phyloP scores from a whole-genome alignment of 345 rosid species.

The Aegle marmelos region DNA sequence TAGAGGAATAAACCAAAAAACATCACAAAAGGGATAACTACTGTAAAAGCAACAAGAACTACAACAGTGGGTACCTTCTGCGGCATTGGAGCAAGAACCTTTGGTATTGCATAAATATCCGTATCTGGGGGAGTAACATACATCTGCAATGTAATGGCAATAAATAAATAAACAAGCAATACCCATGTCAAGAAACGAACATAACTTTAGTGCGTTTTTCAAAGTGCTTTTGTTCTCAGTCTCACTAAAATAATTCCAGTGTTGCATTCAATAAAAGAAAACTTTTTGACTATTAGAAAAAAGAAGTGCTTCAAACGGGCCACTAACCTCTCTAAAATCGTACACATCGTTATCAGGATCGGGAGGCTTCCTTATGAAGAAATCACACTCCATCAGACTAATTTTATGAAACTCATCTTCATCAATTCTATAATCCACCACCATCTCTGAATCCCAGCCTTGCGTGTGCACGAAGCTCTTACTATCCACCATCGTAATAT shows the following conservation, averaged over 20 bases:
- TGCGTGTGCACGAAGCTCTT: slow-evolving; percentile 70
- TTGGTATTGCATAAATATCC: slow-evolving; percentile 82
- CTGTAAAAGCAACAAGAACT: neutral
- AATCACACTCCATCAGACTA: slow-evolving; percentile 81
- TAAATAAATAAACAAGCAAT: neutral
- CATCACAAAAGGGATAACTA: too few species aligned
- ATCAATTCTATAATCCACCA: slow-evolving; percentile 83
- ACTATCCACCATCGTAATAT: slow-evolving; percentile 65
- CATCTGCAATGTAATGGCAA: slow-evolving; percentile 47
- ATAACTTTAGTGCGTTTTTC: neutral
- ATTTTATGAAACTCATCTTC: slow-evolving; percentile 93
- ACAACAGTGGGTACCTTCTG: slow-evolving; percentile 48
- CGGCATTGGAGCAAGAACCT: slow-evolving; percentile 88
- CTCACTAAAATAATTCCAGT: neutral
- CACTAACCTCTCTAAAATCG: slow-evolving; percentile 85
- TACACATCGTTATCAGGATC: slow-evolving; percentile 92
- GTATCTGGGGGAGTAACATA: slow-evolving; percentile 96
- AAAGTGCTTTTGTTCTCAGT: neutral
- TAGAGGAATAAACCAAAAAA: neutral
- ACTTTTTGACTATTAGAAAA: neutral
- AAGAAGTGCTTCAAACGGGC: neutral
- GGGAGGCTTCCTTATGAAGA: slow-evolving; percentile 92
- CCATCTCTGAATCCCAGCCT: slow-evolving; percentile 88
- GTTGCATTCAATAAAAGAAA: neutral
- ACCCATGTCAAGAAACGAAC: neutral